A percentile compares a stretch with the other conserved stretches of the same genome.
These are phyloP conservation scores for Trametes coccinea DNA, from an alignment of 768 basidiomycete genomes.

Conservation along the genomic window DNA sequence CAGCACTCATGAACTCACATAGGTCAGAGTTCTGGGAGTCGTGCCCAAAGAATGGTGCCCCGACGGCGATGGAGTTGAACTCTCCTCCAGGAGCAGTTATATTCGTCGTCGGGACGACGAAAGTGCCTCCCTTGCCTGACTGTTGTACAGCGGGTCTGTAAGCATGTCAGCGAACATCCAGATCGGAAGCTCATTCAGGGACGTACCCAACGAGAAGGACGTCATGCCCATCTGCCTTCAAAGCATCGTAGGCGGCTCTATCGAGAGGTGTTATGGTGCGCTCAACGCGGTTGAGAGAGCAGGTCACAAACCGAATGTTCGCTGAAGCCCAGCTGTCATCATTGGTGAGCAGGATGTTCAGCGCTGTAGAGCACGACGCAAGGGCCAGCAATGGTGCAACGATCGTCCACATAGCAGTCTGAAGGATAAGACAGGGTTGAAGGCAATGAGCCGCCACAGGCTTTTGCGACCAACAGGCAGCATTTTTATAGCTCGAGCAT, in stretches of 20 bases:
- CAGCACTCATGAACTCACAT: slow-evolving; percentile 23
- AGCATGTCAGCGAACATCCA: background rate
- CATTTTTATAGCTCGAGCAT: background rate
- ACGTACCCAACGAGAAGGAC: slow-evolving; percentile 34
- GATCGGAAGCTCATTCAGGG: too few species aligned
- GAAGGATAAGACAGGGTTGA: background rate
- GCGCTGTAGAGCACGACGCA: slow-evolving; percentile 17
- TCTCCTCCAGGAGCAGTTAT: slow-evolving; percentile 35
- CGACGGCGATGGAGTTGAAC: slow-evolving; percentile 32
- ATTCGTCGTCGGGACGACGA: slow-evolving; percentile 32
- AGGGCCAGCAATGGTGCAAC: slow-evolving; percentile 11
- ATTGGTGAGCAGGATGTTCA: slow-evolving; percentile 36
- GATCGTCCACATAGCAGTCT: slow-evolving; percentile 7
- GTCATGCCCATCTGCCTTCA: slow-evolving; percentile 32
- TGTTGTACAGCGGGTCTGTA: slow-evolving; percentile 34
- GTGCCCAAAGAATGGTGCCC: slow-evolving; percentile 34
- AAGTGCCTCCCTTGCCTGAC: slow-evolving; percentile 35
- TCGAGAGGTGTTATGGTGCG: background rate
- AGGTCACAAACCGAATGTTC: slow-evolving; percentile 30
- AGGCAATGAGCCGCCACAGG: background rate
- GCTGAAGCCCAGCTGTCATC: slow-evolving; percentile 38
- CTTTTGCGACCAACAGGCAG: too few species aligned
- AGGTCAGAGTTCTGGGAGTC: slow-evolving; percentile 28
- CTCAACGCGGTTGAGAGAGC: too few species aligned
- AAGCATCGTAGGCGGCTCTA: slow-evolving; percentile 33